Conservation (phyloP, 1,284 basidiomycete species). For the Irpex rosettiformis region DNA sequence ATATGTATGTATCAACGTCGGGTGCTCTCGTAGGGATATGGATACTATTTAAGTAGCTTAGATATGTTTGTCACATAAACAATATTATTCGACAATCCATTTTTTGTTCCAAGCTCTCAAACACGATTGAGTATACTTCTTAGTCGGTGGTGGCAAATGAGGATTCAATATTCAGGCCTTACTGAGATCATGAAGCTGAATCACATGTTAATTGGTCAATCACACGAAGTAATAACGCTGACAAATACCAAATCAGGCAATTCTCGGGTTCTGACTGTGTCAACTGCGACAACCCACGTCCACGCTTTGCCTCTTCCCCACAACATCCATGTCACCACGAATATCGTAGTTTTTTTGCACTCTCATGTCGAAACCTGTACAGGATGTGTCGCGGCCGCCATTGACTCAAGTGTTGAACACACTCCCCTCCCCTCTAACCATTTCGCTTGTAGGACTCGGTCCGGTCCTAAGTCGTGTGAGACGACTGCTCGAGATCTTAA, state of each 20-base stretch:
- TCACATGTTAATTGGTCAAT: neutral
- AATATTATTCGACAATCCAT: too few relatives aligned
- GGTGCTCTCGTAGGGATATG: too few relatives aligned
- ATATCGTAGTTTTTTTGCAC: neutral
- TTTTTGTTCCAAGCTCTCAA: too few relatives aligned
- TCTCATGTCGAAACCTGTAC: conserved; percentile 21
- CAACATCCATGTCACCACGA: conserved; percentile 1
- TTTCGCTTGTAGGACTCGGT: conserved; percentile 55
- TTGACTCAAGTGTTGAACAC: conserved; percentile 50
- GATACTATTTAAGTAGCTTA: too few relatives aligned
- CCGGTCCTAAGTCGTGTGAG: conserved; percentile 49
- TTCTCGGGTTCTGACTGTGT: neutral
- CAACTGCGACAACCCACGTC: neutral
- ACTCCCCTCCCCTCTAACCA: conserved; percentile 58
- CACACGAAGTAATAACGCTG: neutral
- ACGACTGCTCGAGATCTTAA: conserved; percentile 49
- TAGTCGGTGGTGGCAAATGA: too few relatives aligned
- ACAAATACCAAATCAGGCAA: neutral
- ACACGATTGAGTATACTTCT: too few relatives aligned
- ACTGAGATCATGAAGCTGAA: too few relatives aligned
- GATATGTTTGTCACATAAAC: too few relatives aligned
- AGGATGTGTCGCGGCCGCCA: conserved; percentile 23
- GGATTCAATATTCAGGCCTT: too few relatives aligned
- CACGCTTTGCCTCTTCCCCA: neutral
- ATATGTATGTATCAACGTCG: too few relatives aligned